These are phyloP conservation scores for Musa schizocarpa DNA, from an alignment of 176 grass and related monocot species.

Conservation along the genomic window DNA sequence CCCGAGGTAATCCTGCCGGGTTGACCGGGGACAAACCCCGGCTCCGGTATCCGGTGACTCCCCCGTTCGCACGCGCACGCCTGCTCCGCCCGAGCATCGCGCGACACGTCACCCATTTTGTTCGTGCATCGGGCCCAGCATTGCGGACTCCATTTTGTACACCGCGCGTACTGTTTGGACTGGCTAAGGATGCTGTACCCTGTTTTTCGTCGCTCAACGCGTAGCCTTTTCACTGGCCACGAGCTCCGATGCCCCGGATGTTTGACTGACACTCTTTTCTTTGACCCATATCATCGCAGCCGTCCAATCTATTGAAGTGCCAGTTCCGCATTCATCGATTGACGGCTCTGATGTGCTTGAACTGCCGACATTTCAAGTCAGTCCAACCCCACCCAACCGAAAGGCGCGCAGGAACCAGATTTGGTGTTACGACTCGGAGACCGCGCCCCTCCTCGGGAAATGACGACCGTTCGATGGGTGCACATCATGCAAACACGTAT, in stretches of 20 bases:
- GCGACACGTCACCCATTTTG: background rate
- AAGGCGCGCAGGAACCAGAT: background rate
- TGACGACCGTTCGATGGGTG: background rate
- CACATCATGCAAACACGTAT: background rate
- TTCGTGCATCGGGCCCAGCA: too few species aligned
- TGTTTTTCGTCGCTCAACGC: background rate
- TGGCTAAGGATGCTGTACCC: background rate
- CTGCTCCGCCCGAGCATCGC: background rate
- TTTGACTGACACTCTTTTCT: background rate
- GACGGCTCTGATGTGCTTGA: background rate
- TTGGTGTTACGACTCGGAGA: background rate
- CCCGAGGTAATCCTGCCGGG: background rate
- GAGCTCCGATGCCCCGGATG: background rate
- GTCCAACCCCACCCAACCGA: background rate
- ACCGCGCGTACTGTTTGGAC: background rate
- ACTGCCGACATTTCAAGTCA: conserved; percentile 10
- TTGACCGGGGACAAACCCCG: conserved; percentile 7
- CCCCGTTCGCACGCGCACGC: background rate
- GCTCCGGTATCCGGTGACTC: background rate
- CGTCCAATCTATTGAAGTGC: background rate
- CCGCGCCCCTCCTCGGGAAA: background rate
- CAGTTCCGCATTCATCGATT: background rate
- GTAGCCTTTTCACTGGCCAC: background rate
- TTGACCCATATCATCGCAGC: background rate
- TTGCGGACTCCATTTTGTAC: background rate